These are phyloP conservation scores for Hansenula anomala DNA, from an alignment of 1,139 yeast species.

Conservation along the genomic window DNA sequence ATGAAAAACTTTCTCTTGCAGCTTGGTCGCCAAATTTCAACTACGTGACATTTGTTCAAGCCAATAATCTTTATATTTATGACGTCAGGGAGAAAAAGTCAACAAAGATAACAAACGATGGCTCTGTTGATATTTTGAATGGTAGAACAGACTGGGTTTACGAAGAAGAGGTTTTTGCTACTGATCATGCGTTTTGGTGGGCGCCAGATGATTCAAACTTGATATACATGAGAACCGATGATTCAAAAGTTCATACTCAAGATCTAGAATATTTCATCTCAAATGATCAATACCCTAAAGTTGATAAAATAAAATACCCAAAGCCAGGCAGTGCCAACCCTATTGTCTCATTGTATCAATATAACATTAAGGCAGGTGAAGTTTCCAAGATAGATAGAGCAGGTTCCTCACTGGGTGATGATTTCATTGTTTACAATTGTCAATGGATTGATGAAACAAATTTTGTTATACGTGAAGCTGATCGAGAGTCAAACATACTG, in stretches of 20 bases:
- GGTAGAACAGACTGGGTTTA: constrained; percentile 97
- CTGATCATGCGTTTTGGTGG: constrained; percentile 83
- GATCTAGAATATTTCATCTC: constrained; percentile 62
- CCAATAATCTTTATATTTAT: constrained; percentile 61
- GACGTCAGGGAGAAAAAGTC: constrained; percentile 35
- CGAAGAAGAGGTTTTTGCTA: constrained; percentile 80
- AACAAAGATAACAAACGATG: constrained; percentile 61
- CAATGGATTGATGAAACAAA: constrained; percentile 57
- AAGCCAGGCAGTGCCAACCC: constrained; percentile 86
- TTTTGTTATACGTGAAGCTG: constrained; percentile 62
- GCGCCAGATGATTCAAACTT: constrained; percentile 63
- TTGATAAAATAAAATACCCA: constrained; percentile 66
- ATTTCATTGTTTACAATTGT: constrained; percentile 56
- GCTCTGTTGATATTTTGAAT: constrained; percentile 62
- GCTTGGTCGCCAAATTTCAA: constrained; percentile 73
- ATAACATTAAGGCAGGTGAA: constrained; percentile 32
- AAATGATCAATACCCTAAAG: constrained; percentile 52
- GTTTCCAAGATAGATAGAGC: constrained; percentile 21
- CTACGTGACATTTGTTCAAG: constrained; percentile 62
- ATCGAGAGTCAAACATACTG: constrained; percentile 61
- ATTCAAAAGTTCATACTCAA: constrained; percentile 61
- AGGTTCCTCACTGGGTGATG: constrained; percentile 33
- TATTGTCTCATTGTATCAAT: constrained; percentile 41
- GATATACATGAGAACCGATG: constrained; percentile 66
- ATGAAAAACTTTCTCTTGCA: constrained; percentile 41